Evolutionary conservation across 2,329 filamentous ascomycete genomes (phyloP).

Genomic region (Fusarium chaquense): DNA sequence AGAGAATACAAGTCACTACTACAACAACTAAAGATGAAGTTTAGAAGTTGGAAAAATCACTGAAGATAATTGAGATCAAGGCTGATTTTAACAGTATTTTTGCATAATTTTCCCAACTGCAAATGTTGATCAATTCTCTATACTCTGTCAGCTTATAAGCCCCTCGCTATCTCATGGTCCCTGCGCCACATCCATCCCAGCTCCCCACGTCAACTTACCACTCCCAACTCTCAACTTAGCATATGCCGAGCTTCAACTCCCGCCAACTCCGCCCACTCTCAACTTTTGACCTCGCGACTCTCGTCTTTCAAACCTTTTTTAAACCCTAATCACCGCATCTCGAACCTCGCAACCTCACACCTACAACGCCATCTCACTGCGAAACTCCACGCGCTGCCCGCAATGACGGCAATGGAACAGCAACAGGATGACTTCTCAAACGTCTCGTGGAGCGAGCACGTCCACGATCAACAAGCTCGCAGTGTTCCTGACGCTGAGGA

Average conservation of each 20-base stretch:
- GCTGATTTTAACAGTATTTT: accelerated
- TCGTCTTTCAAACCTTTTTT: not conserved
- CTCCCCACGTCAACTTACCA: conserved; percentile 34
- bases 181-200: conserved; percentile 36
- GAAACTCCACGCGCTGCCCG: conserved; percentile 12
- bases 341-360: not conserved
- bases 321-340: not conserved
- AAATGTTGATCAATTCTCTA: not conserved
- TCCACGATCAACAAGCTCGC: conserved; percentile 54
- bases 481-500: conserved; percentile 43
- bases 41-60: accelerated
- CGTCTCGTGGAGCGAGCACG: conserved; percentile 80
- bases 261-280: conserved; percentile 32
- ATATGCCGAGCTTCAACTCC: conserved; percentile 39
- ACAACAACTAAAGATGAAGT: accelerated
- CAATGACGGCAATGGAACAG: conserved; percentile 61
- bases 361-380: not conserved
- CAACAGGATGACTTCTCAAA: conserved; percentile 80
- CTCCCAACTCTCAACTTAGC: conserved; percentile 19
- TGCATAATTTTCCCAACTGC: accelerated
- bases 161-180: conserved; percentile 36
- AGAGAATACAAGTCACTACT: not conserved
- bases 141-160: not conserved
- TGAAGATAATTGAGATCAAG: accelerated
- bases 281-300: conserved; percentile 11